Evolutionary conservation across 2,329 filamentous ascomycete genomes (phyloP).

Genomic region (Colletotrichum tropicale): DNA sequence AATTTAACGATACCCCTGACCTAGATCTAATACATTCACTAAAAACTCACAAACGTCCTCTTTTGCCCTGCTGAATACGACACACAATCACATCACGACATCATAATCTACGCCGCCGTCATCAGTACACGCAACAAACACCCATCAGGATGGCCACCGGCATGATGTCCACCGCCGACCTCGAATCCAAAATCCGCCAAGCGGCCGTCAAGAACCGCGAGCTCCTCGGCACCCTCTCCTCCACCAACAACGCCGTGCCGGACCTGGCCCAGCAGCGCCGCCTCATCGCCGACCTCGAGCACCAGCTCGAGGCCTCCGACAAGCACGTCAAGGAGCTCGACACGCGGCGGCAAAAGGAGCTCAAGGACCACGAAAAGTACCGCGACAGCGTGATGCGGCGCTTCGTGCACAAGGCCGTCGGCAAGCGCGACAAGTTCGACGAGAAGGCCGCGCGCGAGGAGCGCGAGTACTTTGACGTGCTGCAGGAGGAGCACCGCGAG

Average conservation of each 20-base stretch:
- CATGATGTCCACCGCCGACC: constrained; percentile 17
- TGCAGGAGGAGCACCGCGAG: constrained; percentile 51
- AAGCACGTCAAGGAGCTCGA: constrained; percentile 44
- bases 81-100: fast-evolving
- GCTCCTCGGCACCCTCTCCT: constrained; percentile 49
- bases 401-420: constrained; percentile 54
- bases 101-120: not conserved
- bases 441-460: constrained; percentile 58
- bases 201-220: constrained; percentile 44
- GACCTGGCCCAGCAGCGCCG: constrained; percentile 48
- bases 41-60: not conserved
- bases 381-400: constrained; percentile 56
- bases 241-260: constrained; percentile 53
- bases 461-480: constrained; percentile 57
- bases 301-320: constrained; percentile 39
- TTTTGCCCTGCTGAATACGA: fast-evolving
- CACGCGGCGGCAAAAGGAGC: constrained; percentile 46
- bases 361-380: constrained; percentile 56
- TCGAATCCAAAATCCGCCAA: constrained; percentile 40
- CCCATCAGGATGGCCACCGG: not conserved
- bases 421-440: constrained; percentile 52
- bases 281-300: constrained; percentile 50
- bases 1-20: not conserved
- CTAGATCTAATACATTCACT: not conserved
- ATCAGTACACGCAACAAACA: too few relatives aligned